Base-by-base conservation (phyloP, 257 asterid species). In the Capsicum rhomboideum region DNA sequence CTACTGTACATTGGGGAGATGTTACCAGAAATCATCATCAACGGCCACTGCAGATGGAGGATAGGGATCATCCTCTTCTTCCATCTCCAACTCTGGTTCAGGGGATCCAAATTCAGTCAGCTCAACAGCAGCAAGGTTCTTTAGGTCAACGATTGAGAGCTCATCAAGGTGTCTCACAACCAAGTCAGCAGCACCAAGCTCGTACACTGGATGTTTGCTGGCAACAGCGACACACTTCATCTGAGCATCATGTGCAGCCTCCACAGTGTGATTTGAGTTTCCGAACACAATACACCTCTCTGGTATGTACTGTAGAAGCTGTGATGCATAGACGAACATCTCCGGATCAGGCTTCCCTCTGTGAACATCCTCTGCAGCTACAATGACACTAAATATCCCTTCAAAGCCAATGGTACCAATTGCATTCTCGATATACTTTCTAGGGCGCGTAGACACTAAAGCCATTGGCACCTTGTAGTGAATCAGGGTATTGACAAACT, bases 261-360 rank as follows among this genome's bases (percentile, higher is more conserved):
- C 99, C 31, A 96, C 94, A 0, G 99, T 96, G 17, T 46, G 94
- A 83, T 96, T 94, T 6, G 99, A 96, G 87, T 94, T 96, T 4
- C 99, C 99, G 67, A 96, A 94, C 52, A 96, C 99, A 58, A 96
- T 91, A 64, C 97, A 93, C 66, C 99, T 85, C 85, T 96, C 98
- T 0, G 99, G 99, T 64, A 93, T 87, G 89, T 91, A 92, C 59
- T 92, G 95, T 29, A 96, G 85, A 29, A 93, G 94, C 88, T 93
- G 95, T 0, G 97, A 97, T 20, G 98, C 99, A 29, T 94, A 92
- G 55, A 91, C 84, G 82, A 96, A 96, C 98, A 96, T 96, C 85
- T 96, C 99, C 0, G 99, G 99, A 63, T 96, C 99, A 0, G 99
- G 99, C 78, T 96, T 96, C 79, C 99, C 99, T 80, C 99, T 61